Evolutionary conservation across 2,329 filamentous ascomycete genomes (phyloP), one percentile per base, ranked within the genome.

Genomic region (Beauveria medogensis): DNA sequence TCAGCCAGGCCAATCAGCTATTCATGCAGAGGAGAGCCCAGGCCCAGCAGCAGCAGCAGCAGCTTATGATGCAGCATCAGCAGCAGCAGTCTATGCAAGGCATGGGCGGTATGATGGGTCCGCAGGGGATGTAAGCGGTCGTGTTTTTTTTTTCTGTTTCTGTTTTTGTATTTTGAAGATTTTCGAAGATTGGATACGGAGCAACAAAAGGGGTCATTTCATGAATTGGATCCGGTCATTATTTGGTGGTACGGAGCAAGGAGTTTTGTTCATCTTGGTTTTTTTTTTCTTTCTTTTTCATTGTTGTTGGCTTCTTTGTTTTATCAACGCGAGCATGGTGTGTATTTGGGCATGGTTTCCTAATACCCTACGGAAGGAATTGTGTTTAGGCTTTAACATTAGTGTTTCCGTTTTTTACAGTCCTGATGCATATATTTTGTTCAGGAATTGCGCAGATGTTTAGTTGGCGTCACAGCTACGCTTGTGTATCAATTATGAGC

Each of bases 91-190:
- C 73, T 37, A 78, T 83, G 74, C 78, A 82, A 62, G 78, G 78
- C 7, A 82, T 83, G 74, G 82, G 83, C 77, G 76, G 78, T 28
- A 83, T 84, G 77, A 81, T 81, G 78, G 77, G 77, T 14, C 74
- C 74, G 22, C 78, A 80, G 65, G 78, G 76, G 44, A 80, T 80
- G 77, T 79, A 73, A 51, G 5, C 22, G 10, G 47, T 12, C 3
- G 14, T 40, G 14, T 8, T n/a, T 51, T 30, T 51, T 51, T 30
- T 51, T 34, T 5, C 7, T 37, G 14, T 8, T n/a, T 51, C 30
- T 43, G 24, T 30, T 51, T 37, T 14, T 12, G 46, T 51, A 50
- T 44, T 44, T 58, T 58, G 18, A 44, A 48, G 20, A 55, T 55
- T 44, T 44, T 58, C 43, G 7, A 51, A 48, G 37, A 55, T 55